Evolutionary conservation across 2,329 filamentous ascomycete genomes (phyloP).

Genomic region (Stemphylium lycopersici): DNA sequence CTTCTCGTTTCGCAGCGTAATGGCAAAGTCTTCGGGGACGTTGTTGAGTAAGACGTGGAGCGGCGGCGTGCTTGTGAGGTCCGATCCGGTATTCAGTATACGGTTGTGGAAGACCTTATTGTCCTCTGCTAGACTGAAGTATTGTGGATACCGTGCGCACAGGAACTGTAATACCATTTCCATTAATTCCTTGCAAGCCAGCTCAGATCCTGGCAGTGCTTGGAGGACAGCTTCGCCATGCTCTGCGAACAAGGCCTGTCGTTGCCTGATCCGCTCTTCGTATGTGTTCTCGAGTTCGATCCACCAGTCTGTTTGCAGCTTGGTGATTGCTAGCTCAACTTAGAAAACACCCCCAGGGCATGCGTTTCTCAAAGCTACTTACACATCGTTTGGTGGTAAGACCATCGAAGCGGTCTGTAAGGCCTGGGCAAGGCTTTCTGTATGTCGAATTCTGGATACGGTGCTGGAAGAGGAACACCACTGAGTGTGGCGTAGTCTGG

Average conservation of each 20-base stretch:
- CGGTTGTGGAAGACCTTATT: constrained; percentile 69
- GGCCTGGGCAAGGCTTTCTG: constrained; percentile 72
- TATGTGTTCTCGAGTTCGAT: constrained; percentile 84
- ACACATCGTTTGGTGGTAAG: constrained; percentile 93
- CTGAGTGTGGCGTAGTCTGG: constrained; percentile 78
- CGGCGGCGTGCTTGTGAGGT: constrained; percentile 67
- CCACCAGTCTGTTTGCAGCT: constrained; percentile 84
- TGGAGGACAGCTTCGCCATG: constrained; percentile 70
- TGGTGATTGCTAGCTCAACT: constrained; percentile 67
- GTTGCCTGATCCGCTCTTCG: constrained; percentile 68
- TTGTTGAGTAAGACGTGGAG: constrained; percentile 76
- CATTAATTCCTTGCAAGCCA: constrained; percentile 85
- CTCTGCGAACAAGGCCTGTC: constrained; percentile 67
- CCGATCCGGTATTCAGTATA: constrained; percentile 67
- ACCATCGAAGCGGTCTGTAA: constrained; percentile 82
- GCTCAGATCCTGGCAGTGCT: constrained; percentile 73
- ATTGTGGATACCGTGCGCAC: constrained; percentile 76
- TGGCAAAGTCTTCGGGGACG: constrained; percentile 82
- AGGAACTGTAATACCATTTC: constrained; percentile 83
- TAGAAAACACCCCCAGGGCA: constrained; percentile 1
- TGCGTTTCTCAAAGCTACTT: constrained; percentile 46
- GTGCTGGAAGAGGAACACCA: constrained; percentile 72
- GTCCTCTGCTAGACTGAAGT: constrained; percentile 64
- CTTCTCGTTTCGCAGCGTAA: constrained; percentile 73
- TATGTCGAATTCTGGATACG: constrained; percentile 71